phyloP scores from a whole-genome alignment of 2,329 filamentous ascomycete genomes.

The Exserohilum turcica region DNA sequence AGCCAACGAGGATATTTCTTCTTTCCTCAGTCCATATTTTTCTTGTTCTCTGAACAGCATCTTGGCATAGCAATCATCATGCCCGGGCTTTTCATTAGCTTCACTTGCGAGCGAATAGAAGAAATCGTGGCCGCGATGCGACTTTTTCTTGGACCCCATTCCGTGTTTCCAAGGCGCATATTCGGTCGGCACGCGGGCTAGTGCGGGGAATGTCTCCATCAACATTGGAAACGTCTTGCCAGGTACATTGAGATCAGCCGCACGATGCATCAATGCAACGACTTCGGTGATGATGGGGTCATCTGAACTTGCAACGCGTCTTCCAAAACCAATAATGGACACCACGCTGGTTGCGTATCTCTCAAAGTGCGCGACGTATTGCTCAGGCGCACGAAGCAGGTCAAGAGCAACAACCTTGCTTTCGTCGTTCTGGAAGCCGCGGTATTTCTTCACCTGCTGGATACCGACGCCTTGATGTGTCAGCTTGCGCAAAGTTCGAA shows the following conservation, averaged over 20 bases:
- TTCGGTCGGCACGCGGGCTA: conserved; percentile 61
- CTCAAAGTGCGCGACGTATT: conserved; percentile 61
- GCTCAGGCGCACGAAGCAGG: conserved; percentile 51
- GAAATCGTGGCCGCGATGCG: conserved; percentile 42
- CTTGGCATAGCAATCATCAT: conserved; percentile 44
- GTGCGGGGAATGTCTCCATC: conserved; percentile 61
- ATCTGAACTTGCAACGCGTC: conserved; percentile 56
- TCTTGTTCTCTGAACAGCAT: conserved; percentile 50
- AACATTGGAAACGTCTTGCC: conserved; percentile 64
- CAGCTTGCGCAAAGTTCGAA: conserved; percentile 40
- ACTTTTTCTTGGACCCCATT: conserved; percentile 31
- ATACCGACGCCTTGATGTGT: conserved; percentile 45
- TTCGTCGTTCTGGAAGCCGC: conserved; percentile 65
- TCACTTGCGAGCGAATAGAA: conserved; percentile 43
- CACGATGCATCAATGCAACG: conserved; percentile 63
- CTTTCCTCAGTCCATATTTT: conserved; percentile 34
- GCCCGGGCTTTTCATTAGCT: conserved; percentile 36
- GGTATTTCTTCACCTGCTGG: conserved; percentile 61
- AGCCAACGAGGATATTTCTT: conserved; percentile 41
- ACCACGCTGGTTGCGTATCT: conserved; percentile 60
- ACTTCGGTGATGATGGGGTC: conserved; percentile 66
- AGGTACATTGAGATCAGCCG: conserved; percentile 57
- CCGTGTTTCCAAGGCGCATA: conserved; percentile 46
- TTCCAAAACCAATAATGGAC: conserved; percentile 62
- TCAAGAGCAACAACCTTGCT: conserved; percentile 59